phyloP scores from a whole-genome alignment of 2,329 filamentous ascomycete species.

The Colletotrichum sp. region DNA sequence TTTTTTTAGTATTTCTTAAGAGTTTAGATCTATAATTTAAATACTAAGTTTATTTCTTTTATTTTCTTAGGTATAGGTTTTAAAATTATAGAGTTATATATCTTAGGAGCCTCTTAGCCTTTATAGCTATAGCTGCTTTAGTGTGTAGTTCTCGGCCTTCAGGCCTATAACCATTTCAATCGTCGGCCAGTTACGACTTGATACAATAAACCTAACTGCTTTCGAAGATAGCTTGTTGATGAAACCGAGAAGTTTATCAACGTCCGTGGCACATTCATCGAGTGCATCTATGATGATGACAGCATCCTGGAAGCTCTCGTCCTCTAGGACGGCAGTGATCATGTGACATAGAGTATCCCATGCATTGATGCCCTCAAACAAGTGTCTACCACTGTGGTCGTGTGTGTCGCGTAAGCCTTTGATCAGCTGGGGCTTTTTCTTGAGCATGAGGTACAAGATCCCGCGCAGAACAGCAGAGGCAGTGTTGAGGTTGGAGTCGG shows the following conservation, averaged over 20 bases:
- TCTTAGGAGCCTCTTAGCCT: too few species aligned
- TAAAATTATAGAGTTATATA: too few species aligned
- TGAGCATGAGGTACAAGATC: conserved; percentile 43
- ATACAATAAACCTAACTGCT: conserved; percentile 45
- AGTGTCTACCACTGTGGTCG: conserved; percentile 25
- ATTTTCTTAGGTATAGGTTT: too few species aligned
- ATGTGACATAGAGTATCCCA: conserved; percentile 40
- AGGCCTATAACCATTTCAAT: too few species aligned
- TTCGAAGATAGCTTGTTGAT: conserved; percentile 23
- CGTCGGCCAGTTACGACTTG: conserved; percentile 44
- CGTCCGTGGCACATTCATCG: neutral
- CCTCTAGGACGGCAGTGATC: conserved; percentile 40
- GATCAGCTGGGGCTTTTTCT: neutral
- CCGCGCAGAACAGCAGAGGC: conserved; percentile 45
- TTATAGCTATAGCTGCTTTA: too few species aligned
- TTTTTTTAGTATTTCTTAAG: too few species aligned
- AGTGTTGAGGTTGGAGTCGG: conserved; percentile 38
- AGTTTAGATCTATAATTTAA: too few species aligned
- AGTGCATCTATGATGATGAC: conserved; percentile 38
- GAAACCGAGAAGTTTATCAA: conserved; percentile 35
- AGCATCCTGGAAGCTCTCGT: conserved; percentile 27
- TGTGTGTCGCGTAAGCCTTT: neutral
- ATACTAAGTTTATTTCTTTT: too few species aligned
- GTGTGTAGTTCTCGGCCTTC: too few species aligned
- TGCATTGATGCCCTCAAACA: conserved; percentile 38